Percentiles rank a stretch among this genome's conserved stretches.
These are phyloP conservation scores for Tillandsia leiboldiana DNA, from an alignment of 176 grass and related monocot genomes.

Conservation along the genomic window DNA sequence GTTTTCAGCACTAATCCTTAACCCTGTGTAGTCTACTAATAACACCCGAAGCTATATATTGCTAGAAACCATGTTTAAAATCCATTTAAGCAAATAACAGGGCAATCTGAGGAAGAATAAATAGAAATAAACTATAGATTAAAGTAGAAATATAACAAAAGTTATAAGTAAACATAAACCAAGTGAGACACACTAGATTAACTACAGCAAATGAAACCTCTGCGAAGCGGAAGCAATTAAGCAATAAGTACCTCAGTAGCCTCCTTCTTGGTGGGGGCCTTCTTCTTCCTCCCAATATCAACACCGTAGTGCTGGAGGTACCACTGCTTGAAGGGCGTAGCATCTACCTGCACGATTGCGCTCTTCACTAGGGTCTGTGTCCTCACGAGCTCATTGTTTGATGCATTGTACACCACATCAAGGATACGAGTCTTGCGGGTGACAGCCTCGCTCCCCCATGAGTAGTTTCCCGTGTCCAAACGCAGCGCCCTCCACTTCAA, in stretches of 20 bases:
- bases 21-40: no score
- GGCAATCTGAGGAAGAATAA: no score
- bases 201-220: no score
- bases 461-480: conserved; percentile 4
- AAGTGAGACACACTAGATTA: no score
- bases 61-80: no score
- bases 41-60: no score
- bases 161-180: not conserved
- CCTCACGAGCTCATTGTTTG: conserved; percentile 32
- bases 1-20: no score
- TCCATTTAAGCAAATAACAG: no score
- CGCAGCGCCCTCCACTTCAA: conserved; percentile 6
- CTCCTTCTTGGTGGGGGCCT: conserved; percentile 33
- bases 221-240: not conserved
- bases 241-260: conserved; percentile 12
- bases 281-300: conserved; percentile 45
- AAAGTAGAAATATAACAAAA: no score
- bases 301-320: conserved; percentile 44
- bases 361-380: conserved; percentile 28
- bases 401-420: conserved; percentile 29
- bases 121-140: no score
- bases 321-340: conserved; percentile 38
- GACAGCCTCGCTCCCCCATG: conserved; percentile 3
- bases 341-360: conserved; percentile 38
- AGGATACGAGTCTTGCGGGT: conserved; percentile 21